Evolutionary conservation across 306 rosid species (phyloP).

Genomic region (Prunus dulcis): DNA sequence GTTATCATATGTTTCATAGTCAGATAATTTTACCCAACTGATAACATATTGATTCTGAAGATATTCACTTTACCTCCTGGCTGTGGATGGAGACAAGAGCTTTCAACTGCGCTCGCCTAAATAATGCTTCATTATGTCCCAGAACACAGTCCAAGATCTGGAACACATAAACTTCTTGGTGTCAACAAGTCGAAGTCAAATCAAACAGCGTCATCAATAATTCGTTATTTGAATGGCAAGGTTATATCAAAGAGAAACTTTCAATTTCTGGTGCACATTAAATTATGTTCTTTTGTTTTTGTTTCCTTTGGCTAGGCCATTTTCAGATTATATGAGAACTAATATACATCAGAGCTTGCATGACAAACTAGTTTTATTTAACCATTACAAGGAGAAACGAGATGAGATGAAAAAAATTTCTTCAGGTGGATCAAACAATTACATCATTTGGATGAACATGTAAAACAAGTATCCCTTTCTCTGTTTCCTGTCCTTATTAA

Average conservation of each 20-base stretch:
- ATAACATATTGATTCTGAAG: slow-evolving; percentile 10
- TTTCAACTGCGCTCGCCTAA: slow-evolving; percentile 91
- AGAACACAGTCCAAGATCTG: slow-evolving; percentile 77
- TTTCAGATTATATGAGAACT: not conserved
- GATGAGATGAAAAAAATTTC: not conserved
- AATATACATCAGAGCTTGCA: not conserved
- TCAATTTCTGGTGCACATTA: not conserved
- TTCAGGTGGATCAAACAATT: not conserved
- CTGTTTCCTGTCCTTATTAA: not conserved
- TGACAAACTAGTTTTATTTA: not conserved
- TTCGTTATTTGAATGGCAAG: not conserved
- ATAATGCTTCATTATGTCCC: slow-evolving; percentile 89
- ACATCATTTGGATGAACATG: not conserved
- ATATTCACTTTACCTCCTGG: slow-evolving; percentile 60
- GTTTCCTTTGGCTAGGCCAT: not conserved
- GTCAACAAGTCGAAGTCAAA: slow-evolving; percentile 2
- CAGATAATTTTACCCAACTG: slow-evolving; percentile 8
- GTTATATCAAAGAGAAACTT: not conserved
- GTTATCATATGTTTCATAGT: not conserved
- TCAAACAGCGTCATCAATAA: not conserved
- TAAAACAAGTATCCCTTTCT: not conserved
- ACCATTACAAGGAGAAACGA: not conserved
- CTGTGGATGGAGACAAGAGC: slow-evolving; percentile 92
- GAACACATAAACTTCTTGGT: slow-evolving; percentile 22
- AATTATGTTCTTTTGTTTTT: not conserved